These are phyloP conservation scores for Misopates orontium DNA, from an alignment of 257 asterid species.

Conservation along the genomic window DNA sequence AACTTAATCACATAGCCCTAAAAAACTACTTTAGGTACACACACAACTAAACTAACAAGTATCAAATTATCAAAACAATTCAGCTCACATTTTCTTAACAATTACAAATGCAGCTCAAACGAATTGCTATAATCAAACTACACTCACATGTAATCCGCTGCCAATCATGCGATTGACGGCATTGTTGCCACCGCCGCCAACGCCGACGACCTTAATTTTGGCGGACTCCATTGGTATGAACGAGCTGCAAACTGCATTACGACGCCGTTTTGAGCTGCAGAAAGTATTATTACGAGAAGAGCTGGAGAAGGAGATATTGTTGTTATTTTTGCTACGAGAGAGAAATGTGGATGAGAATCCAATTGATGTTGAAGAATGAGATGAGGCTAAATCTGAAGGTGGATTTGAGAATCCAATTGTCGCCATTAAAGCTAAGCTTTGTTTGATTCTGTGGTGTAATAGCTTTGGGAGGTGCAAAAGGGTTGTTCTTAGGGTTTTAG, in stretches of 20 bases:
- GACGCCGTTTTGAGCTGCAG: slow-evolving; percentile 37
- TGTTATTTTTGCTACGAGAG: slow-evolving; percentile 33
- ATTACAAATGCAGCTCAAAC: too few species aligned
- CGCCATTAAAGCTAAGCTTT: slow-evolving; percentile 12
- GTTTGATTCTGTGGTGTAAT: too few species aligned
- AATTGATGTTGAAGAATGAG: slow-evolving; percentile 40
- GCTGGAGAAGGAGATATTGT: too few species aligned
- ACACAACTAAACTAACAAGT: neutral
- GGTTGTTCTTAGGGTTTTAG: too few species aligned
- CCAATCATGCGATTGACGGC: slow-evolving; percentile 99
- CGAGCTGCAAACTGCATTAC: slow-evolving; percentile 50
- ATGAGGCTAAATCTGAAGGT: slow-evolving; percentile 53
- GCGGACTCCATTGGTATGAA: slow-evolving; percentile 73
- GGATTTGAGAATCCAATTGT: slow-evolving; percentile 50
- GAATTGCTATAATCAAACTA: too few species aligned
- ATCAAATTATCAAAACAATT: neutral
- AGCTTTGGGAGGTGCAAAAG: too few species aligned
- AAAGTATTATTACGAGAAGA: slow-evolving; percentile 40
- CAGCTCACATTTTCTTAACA: too few species aligned
- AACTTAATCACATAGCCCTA: neutral
- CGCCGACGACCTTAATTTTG: slow-evolving; percentile 93
- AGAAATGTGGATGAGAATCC: slow-evolving; percentile 39
- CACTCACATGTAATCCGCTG: slow-evolving; percentile 77
- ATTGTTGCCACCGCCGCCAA: slow-evolving; percentile 98
- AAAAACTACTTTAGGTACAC: too few species aligned